These are phyloP conservation scores for Tolypocladium amazonense DNA, from an alignment of 2,329 filamentous ascomycete genomes.

Conservation along the genomic window DNA sequence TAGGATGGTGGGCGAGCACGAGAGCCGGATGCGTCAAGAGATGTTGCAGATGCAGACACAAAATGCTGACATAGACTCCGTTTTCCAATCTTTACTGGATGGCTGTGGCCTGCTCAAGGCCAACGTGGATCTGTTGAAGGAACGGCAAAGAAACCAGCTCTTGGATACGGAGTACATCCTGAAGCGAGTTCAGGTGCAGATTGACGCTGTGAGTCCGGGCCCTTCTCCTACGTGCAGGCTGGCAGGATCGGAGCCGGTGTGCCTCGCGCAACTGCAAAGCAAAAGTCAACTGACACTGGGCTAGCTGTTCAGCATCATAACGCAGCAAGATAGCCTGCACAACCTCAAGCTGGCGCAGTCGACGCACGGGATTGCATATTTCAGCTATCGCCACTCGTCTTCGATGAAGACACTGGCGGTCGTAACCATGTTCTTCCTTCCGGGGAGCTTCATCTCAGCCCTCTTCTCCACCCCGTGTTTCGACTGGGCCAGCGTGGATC, in stretches of 20 bases:
- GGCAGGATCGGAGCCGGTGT: background rate
- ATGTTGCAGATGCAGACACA: background rate
- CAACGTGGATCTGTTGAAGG: constrained; percentile 17
- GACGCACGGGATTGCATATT: constrained; percentile 20
- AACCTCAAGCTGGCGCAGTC: constrained; percentile 18
- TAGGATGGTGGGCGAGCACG: constrained; percentile 3
- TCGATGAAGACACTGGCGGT: constrained; percentile 32
- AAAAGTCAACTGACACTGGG: background rate
- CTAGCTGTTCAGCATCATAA: constrained; percentile 26
- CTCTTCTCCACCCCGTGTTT: constrained; percentile 27
- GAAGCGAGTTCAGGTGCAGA: constrained; percentile 28
- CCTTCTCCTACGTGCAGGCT: background rate
- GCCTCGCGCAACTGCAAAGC: background rate
- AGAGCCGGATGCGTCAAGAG: background rate
- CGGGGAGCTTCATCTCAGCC: constrained; percentile 29
- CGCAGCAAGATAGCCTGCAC: constrained; percentile 23
- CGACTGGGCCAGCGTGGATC: constrained; percentile 17
- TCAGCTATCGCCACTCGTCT: constrained; percentile 27
- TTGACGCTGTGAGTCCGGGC: constrained; percentile 19
- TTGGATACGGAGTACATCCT: constrained; percentile 24
- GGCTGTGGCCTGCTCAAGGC: constrained; percentile 13
- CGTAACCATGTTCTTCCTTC: constrained; percentile 32
- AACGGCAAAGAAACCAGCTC: constrained; percentile 23
- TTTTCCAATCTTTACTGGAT: background rate
- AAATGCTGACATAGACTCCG: background rate